Base-by-base conservation (phyloP, 2,329 filamentous ascomycete genomes). In the Colletotrichum sp. region DNA sequence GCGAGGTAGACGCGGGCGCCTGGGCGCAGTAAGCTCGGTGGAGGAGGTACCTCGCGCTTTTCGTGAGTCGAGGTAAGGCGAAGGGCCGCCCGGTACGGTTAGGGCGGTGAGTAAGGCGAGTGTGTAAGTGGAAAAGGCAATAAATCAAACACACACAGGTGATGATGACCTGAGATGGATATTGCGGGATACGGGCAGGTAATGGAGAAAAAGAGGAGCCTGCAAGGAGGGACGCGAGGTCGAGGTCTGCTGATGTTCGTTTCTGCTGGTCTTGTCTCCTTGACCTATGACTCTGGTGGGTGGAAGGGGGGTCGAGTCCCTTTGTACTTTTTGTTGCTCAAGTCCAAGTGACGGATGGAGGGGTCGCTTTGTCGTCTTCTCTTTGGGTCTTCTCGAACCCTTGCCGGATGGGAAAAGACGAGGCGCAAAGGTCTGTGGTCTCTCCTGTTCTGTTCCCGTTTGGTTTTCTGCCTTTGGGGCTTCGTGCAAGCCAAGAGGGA, bases 191-290 rank as follows among this genome's bases (percentile, higher is more conserved):
- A 52, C 49, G 52, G 52, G n/a, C 44, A 52, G n/a, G 39, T 49
- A 49, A 49, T n/a, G 27, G 55, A 27, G 55, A 16, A 27, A 36
- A 64, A 22, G 32, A 39, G 57, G 61, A 32, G 61, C 32, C 55
- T 59, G 61, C 11, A 30, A 62, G 30, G 59, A 32, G 59, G 30
- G 30, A 62, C 59, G 29, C 59, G 30, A 67, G 52, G 52, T 30
- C 61, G 61, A 67, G 69, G 69, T 72, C 69, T 72, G 69, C 69
- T 72, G 69, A 72, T 72, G 69, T 66, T 13, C 11, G 8, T 32
- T 32, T 44, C 32, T 63, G 29, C 61, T 32, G 61, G 34, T n/a
- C n/a, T 71, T 39, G 32, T 64, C 19, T 34, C 36, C 57, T 70
- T 27, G 36, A 49, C 55, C 30, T 57, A 55, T 63, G 57, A 63